These are phyloP conservation scores for Sordaria brevicollis DNA, from an alignment of 495 filamentous ascomycete species.

Conservation along the genomic window DNA sequence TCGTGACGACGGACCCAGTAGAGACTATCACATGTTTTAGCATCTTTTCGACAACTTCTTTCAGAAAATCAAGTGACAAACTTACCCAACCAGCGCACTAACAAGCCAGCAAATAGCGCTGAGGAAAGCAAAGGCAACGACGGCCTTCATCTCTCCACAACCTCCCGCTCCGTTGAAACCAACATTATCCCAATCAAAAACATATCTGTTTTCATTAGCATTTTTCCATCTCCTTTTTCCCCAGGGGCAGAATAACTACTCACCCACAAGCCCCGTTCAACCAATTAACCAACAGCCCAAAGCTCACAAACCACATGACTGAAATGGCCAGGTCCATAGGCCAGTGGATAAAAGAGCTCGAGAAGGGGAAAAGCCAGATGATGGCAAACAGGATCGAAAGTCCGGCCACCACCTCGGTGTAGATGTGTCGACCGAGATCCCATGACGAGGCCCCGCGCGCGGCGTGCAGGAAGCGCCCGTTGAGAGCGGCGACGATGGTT, in stretches of 20 bases:
- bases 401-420: conserved; percentile 37
- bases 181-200: conserved; percentile 88
- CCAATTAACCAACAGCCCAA: conserved; percentile 51
- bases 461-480: conserved; percentile 33
- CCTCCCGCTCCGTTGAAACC: conserved; percentile 64
- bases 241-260: conserved; percentile 35
- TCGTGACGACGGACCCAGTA: conserved; percentile 33
- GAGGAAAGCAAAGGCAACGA: conserved; percentile 56
- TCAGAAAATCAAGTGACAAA: background rate
- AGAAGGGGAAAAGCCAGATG: conserved; percentile 40
- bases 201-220: conserved; percentile 39
- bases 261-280: conserved; percentile 41
- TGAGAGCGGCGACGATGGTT: conserved; percentile 37
- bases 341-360: conserved; percentile 34
- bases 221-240: background rate
- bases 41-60: background rate
- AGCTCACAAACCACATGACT: conserved; percentile 53
- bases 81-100: conserved; percentile 40
- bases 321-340: conserved; percentile 48
- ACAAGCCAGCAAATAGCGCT: conserved; percentile 58
- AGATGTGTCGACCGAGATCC: conserved; percentile 35
- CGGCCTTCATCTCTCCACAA: conserved; percentile 55
- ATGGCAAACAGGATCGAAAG: conserved; percentile 36
- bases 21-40: conserved; percentile 14
- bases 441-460: conserved; percentile 19